Base-by-base conservation (phyloP, 2,329 filamentous ascomycete genomes). In the Fusarium poae region DNA sequence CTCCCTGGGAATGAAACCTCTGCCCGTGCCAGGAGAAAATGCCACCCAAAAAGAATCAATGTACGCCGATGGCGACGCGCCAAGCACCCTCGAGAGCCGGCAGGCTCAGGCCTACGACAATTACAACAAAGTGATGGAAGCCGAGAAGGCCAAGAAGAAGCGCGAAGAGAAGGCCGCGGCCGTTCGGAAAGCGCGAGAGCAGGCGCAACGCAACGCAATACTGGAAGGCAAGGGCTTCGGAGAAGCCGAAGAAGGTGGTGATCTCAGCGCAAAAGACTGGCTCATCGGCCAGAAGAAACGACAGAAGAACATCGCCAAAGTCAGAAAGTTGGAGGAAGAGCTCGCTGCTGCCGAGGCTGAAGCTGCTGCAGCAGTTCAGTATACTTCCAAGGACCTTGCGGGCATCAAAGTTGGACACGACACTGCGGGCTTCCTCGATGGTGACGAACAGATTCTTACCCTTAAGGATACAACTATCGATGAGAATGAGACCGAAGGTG, bases 401-500 rank as follows among this genome's bases (percentile, higher is more conserved):
- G 96, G 95, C 37, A 90, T 99, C 73, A 96, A 93, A 77, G 95
- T 99, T 53, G 94, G 90, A 6, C 96, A 99, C 77, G 93, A 97
- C 77, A 80, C 94, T 61, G 88, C 88, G 6, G 88, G 92, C 23
- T 95, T 99, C 67, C 89, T 92, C 25, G 93, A 93, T 53, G 91
- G 88, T 20, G 90, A 92, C 62, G 94, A 97, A 62, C 94, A 98
- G 76, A 89, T 99, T 32, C 83, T 99, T 54, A 97, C 95, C 0
- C 86, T 99, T n/a, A 97, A 97, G 76, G 96, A 99, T 79, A 88
- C 92, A 1, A 93, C 92, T 1, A 93, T 99, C 56, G 88, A 94
- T 49, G 89, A 92, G 61, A 90, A 92, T 32, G 92, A 95, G 60
- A 94, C 93, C 29, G 92, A 94, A 61, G 95, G 93, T 4, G 96